Evolutionary conservation across 495 filamentous ascomycete genomes (phyloP).

Genomic region (Pseudevernia furfuracea): DNA sequence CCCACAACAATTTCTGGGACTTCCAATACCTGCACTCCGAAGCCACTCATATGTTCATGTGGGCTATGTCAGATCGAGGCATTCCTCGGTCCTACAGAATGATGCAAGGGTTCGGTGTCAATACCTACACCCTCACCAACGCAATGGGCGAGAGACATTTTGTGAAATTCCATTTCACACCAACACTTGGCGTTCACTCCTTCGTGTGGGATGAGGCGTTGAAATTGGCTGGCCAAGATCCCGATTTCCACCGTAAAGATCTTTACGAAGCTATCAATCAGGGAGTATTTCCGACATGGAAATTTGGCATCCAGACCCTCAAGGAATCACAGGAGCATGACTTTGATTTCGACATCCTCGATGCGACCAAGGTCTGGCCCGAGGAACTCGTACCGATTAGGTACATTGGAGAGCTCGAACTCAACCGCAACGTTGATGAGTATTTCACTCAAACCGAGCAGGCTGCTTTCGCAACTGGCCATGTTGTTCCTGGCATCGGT

Average conservation of each 20-base stretch:
- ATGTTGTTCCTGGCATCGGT: slow-evolving; percentile 80
- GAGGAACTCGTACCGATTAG: slow-evolving; percentile 73
- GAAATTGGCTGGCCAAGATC: slow-evolving; percentile 74
- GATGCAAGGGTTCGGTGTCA: slow-evolving; percentile 91
- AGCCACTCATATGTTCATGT: slow-evolving; percentile 78
- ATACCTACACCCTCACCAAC: slow-evolving; percentile 71
- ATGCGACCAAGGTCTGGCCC: slow-evolving; percentile 90
- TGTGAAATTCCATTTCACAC: slow-evolving; percentile 77
- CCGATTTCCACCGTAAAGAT: slow-evolving; percentile 84
- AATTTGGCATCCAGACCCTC: slow-evolving; percentile 65
- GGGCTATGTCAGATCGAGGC: slow-evolving; percentile 68
- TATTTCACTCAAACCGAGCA: slow-evolving; percentile 79
- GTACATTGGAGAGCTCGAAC: slow-evolving; percentile 72
- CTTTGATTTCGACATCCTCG: slow-evolving; percentile 86
- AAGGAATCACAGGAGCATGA: slow-evolving; percentile 63
- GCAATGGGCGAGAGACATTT: slow-evolving; percentile 62
- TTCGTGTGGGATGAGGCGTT: slow-evolving; percentile 84
- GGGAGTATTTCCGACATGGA: slow-evolving; percentile 47
- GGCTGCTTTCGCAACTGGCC: slow-evolving; percentile 76
- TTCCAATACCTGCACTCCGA: slow-evolving; percentile 55
- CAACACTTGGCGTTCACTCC: slow-evolving; percentile 73
- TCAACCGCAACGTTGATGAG: slow-evolving; percentile 79
- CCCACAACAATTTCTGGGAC: slow-evolving; percentile 59
- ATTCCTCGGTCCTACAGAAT: slow-evolving; percentile 77
- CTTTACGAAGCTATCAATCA: slow-evolving; percentile 72